Evolutionary conservation across 257 asterid genomes (phyloP), one percentile per base, ranked within the genome.

Genomic region (Solanum gracilifrons): DNA sequence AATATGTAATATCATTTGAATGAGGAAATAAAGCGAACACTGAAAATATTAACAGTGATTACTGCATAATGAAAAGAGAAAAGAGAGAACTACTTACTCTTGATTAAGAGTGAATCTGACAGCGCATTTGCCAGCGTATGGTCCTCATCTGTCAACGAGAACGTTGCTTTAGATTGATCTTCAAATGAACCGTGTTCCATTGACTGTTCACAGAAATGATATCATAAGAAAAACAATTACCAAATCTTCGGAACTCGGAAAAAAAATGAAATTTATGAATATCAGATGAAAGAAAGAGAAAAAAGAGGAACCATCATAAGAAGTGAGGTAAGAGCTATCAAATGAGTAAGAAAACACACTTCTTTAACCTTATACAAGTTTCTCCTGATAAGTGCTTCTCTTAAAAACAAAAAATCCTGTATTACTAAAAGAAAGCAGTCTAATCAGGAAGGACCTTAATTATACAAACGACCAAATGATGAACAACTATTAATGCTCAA

Each of bases 121-220:
- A 32, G 98, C 89, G 98, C 89, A 89, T 95, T 96, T 41, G 98
- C 96, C 10, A 96, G 92, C 3, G 98, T 94, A 87, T 96, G 98
- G 89, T 94, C 98, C 91, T 96, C 98, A 33, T 94, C 96, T 1
- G 93, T 90, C 86, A 96, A 88, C 0, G 98, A 92, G 91, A 95
- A 96, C 1, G 99, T 95, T 2, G 95, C 93, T 66, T 94, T 94
- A 13, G 98, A 90, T 62, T 72, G 92, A 92, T 95, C 98, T 64
- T 93, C 89, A 80, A 87, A 74, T 1, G 96, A 92, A 6, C 96
- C 97, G 37, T 90, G 96, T 58, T 58, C 66, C 66, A 58, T 58
- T 58, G 66, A 55, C 66, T 55, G 25, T 20, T 55, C 11, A 20
- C 66, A 20, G 25, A 55, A 55, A 55, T 10, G 66, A 55, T 18